These are phyloP conservation scores for Thalassiosira mediterranea DNA, from an alignment of 352 stramenopile species.

Conservation along the genomic window DNA sequence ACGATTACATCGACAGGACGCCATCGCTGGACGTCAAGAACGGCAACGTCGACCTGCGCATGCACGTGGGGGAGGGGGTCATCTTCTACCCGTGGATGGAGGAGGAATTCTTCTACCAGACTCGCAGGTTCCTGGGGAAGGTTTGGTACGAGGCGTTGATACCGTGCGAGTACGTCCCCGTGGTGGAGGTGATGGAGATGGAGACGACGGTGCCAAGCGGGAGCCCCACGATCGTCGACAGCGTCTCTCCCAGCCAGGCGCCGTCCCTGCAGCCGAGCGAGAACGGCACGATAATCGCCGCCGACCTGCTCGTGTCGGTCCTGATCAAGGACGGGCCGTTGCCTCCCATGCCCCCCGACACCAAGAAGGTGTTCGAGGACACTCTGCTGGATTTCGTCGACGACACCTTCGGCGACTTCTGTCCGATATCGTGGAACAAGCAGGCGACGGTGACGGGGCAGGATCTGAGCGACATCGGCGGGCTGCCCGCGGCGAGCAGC, in stretches of 20 bases:
- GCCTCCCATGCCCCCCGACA: conserved; percentile 17
- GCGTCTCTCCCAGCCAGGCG: neutral
- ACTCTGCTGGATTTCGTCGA: conserved; percentile 19
- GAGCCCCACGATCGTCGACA: neutral
- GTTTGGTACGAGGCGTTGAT: conserved; percentile 31
- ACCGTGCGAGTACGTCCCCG: conserved; percentile 18
- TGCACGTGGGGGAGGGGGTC: conserved; percentile 33
- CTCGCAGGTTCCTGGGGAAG: conserved; percentile 28
- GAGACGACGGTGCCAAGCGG: neutral
- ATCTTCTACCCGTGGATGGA: conserved; percentile 34
- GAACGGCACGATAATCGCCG: conserved; percentile 6
- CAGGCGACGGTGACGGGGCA: conserved; percentile 7
- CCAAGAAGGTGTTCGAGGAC: conserved; percentile 4
- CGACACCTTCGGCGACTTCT: conserved; percentile 15
- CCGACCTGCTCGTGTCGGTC: conserved; percentile 14
- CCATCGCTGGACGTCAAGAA: conserved; percentile 10
- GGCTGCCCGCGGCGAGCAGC: neutral
- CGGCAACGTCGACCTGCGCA: conserved; percentile 18
- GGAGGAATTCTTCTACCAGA: conserved; percentile 35
- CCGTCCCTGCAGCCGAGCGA: conserved; percentile 2
- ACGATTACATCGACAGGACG: conserved; percentile 21
- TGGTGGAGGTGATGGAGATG: neutral
- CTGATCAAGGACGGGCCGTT: conserved; percentile 19
- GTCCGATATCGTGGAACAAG: conserved; percentile 16
- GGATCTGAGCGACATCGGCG: neutral